Evolutionary conservation across 225 moss, liverwort and hornwort species (phyloP).

Genomic region (Rhytidiadelphus loreus): DNA sequence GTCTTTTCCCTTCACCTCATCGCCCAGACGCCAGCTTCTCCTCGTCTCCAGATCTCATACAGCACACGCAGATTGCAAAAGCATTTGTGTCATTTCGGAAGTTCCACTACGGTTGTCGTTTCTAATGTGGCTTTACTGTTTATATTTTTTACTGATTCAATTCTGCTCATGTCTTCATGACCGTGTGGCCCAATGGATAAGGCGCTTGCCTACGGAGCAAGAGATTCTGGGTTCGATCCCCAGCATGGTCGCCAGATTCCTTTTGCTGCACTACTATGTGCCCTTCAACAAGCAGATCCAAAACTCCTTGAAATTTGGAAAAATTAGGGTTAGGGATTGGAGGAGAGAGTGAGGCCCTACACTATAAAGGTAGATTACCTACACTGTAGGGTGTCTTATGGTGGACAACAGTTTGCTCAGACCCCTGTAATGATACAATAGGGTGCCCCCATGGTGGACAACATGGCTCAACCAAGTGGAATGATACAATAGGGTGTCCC

Average conservation of each 20-base stretch:
- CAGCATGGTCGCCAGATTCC: not conserved
- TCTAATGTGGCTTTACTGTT: fast-evolving
- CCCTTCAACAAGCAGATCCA: no score
- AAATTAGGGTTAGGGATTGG: not conserved
- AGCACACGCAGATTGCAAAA: not conserved
- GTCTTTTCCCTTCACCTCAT: not conserved
- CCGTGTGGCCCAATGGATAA: constrained; percentile 44
- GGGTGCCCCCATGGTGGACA: no score
- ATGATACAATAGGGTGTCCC: no score
- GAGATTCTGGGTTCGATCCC: constrained; percentile 40
- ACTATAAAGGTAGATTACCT: no score
- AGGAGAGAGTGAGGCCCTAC: not conserved
- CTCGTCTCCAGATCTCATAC: not conserved
- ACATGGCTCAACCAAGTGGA: no score
- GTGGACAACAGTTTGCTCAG: no score
- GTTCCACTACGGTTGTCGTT: no score
- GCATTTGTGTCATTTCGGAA: not conserved
- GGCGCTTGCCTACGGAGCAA: constrained; percentile 39
- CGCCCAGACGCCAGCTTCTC: not conserved
- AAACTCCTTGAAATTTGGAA: no score
- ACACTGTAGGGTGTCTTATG: no score
- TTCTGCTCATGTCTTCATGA: fast-evolving
- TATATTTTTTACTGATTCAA: fast-evolving
- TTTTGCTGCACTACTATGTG: not conserved
- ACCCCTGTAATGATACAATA: no score